phyloP scores from a whole-genome alignment of 345 rosid genomes.

The Anastatica hierochuntica region DNA sequence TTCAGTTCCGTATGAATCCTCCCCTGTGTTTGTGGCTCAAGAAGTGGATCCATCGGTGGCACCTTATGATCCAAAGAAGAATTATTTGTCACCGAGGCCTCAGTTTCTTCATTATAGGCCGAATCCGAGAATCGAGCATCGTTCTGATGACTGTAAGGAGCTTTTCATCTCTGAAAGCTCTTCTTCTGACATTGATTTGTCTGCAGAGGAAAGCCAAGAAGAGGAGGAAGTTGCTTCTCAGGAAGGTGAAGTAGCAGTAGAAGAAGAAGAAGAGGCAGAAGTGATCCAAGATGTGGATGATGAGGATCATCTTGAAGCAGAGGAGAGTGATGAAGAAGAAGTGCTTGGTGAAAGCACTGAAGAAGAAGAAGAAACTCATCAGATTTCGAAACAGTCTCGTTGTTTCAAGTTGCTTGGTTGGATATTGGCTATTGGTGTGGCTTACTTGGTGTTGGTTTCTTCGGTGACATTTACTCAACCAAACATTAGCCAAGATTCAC shows the following conservation, averaged over 20 bases:
- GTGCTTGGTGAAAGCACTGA: constrained; percentile 16
- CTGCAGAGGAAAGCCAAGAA: constrained; percentile 35
- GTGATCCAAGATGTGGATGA: background rate
- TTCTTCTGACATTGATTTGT: constrained; percentile 36
- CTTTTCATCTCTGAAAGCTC: constrained; percentile 37
- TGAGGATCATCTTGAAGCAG: constrained; percentile 20
- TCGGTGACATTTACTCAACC: background rate
- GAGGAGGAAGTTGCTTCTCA: constrained; percentile 25
- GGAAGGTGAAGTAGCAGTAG: constrained; percentile 13
- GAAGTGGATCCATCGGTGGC: constrained; percentile 22
- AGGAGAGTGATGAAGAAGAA: constrained; percentile 14
- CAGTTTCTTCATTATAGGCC: constrained; percentile 53
- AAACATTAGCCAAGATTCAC: background rate
- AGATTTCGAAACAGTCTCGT: constrained; percentile 25
- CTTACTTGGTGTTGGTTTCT: constrained; percentile 27
- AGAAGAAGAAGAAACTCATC: constrained; percentile 10
- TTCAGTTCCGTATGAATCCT: background rate
- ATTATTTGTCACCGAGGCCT: constrained; percentile 60
- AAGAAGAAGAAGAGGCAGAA: constrained; percentile 5
- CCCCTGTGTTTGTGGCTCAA: constrained; percentile 41
- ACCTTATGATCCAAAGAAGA: constrained; percentile 33
- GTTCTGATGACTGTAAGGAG: constrained; percentile 31
- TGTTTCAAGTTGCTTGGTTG: constrained; percentile 34
- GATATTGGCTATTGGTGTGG: constrained; percentile 30
- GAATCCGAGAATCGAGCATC: constrained; percentile 43